A percentile compares a stretch with the other conserved stretches of the same genome.
Conservation (phyloP, 2,329 filamentous ascomycete species). For the Fusarium solani-melongenae region DNA sequence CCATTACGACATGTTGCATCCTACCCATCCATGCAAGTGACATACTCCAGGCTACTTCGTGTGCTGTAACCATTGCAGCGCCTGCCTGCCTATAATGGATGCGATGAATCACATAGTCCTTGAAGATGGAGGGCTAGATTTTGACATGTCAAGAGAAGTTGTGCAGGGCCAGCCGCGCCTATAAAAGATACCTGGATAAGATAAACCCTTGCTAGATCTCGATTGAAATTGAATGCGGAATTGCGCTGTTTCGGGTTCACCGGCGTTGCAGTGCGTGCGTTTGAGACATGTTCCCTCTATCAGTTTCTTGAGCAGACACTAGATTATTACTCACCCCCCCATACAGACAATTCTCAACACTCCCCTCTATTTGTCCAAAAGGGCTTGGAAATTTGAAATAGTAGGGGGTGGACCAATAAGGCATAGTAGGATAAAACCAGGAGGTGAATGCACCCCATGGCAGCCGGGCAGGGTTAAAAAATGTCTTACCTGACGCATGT, state of each 20-base stretch:
- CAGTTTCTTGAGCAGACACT: background rate
- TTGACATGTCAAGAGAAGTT: background rate
- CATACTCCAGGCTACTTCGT: background rate
- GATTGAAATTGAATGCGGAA: background rate
- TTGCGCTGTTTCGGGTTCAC: background rate
- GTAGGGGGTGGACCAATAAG: background rate
- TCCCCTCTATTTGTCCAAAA: background rate
- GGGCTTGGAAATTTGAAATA: background rate
- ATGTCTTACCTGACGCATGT: background rate
- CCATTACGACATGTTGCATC: background rate
- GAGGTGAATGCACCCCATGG: background rate
- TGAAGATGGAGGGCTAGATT: background rate
- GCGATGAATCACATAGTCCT: background rate
- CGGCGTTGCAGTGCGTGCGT: background rate
- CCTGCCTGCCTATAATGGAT: background rate
- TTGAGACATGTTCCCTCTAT: background rate
- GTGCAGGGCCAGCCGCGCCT: background rate
- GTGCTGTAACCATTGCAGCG: background rate
- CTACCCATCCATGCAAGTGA: background rate
- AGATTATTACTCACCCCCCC: too few species aligned
- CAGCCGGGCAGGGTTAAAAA: background rate
- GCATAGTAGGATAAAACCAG: background rate
- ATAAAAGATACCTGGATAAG: background rate
- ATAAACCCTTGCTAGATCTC: background rate
- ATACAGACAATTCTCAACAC: too few species aligned